These are phyloP conservation scores for Diaporthe capsici DNA, from an alignment of 2,329 filamentous ascomycete genomes.

Conservation along the genomic window DNA sequence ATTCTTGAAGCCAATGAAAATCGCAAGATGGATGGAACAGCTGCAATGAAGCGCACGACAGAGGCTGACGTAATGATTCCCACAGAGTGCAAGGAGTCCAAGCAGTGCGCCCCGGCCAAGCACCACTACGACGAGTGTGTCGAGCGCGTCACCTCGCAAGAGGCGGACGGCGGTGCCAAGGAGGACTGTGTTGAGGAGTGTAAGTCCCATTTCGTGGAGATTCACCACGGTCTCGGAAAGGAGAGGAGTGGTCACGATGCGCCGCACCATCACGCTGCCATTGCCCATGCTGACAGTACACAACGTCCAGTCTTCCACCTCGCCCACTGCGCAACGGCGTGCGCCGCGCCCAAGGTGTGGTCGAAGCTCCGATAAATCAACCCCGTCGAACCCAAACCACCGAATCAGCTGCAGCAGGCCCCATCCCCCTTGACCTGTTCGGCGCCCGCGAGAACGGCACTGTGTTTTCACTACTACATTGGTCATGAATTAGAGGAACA, in stretches of 20 bases:
- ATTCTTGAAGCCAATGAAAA: neutral
- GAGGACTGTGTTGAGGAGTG: slow-evolving; percentile 99
- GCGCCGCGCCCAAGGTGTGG: slow-evolving; percentile 97
- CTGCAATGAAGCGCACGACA: neutral
- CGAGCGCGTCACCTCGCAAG: slow-evolving; percentile 84
- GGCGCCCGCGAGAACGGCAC: slow-evolving; percentile 6
- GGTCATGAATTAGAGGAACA: slow-evolving; percentile 34
- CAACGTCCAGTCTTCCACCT: slow-evolving; percentile 91
- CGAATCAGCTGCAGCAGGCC: slow-evolving; percentile 6
- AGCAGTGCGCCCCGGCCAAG: slow-evolving; percentile 88
- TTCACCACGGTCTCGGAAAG: neutral
- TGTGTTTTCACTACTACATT: slow-evolving; percentile 36
- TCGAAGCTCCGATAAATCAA: slow-evolving; percentile 85
- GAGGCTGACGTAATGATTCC: slow-evolving; percentile 37
- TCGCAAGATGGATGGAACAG: neutral
- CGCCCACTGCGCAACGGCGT: slow-evolving; percentile 92
- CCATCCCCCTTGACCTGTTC: neutral
- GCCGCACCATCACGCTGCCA: neutral
- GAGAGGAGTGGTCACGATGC: neutral
- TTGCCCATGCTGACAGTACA: slow-evolving; percentile 32
- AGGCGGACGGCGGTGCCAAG: slow-evolving; percentile 79
- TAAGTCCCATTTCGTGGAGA: slow-evolving; percentile 67
- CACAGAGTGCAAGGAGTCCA: slow-evolving; percentile 89
- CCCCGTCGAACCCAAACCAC: neutral
- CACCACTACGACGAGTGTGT: slow-evolving; percentile 99